Evolutionary conservation across 1,284 basidiomycete species (phyloP).

Genomic region (Ceratobasidium theobromae): DNA sequence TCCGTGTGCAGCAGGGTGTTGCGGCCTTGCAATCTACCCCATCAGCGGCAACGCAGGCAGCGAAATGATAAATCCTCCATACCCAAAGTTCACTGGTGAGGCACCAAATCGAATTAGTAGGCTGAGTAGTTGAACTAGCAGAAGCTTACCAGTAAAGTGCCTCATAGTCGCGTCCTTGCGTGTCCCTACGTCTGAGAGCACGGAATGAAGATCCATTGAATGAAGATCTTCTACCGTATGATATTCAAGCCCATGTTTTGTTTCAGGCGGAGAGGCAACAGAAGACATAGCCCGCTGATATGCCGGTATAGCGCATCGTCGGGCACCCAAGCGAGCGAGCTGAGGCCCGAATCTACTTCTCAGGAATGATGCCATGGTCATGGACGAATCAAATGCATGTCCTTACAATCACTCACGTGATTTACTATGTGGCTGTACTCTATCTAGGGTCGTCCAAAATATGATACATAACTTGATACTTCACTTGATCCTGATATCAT

Average conservation of each 20-base stretch:
- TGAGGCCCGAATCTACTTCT: slow-evolving; percentile 24
- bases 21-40: slow-evolving; percentile 59
- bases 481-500: too few species aligned
- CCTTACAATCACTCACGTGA: slow-evolving; percentile 22
- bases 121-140: not conserved
- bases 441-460: too few species aligned
- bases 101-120: slow-evolving; percentile 35
- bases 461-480: too few species aligned
- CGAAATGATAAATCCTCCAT: slow-evolving; percentile 40
- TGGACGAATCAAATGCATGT: slow-evolving; percentile 24
- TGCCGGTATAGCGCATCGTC: not conserved
- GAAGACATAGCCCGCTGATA: slow-evolving; percentile 11
- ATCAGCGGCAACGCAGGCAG: not conserved
- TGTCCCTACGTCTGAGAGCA: slow-evolving; percentile 72
- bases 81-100: slow-evolving; percentile 83
- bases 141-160: slow-evolving; percentile 79
- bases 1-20: slow-evolving; percentile 98
- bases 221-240: slow-evolving; percentile 83
- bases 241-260: slow-evolving; percentile 32
- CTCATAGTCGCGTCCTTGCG: slow-evolving; percentile 81
- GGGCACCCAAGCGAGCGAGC: slow-evolving; percentile 7
- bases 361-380: slow-evolving; percentile 26
- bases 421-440: slow-evolving; percentile 3
- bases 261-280: slow-evolving; percentile 5
- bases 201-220: slow-evolving; percentile 70